Evolutionary conservation across 345 rosid species (phyloP).

Genomic region (Lepidium aucheri): DNA sequence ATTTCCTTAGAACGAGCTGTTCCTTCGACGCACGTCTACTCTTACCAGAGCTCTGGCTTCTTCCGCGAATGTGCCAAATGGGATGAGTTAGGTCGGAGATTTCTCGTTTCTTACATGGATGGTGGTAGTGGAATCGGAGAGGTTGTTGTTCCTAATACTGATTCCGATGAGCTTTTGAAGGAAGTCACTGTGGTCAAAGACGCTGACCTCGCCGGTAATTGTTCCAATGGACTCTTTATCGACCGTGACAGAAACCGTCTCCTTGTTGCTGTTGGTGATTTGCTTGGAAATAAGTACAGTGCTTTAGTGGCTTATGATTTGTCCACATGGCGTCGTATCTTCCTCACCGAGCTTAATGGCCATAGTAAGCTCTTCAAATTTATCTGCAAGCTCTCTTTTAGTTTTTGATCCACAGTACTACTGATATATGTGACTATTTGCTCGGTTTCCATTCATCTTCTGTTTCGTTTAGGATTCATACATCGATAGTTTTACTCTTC

Average conservation of each 20-base stretch:
- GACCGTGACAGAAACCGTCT: constrained; percentile 68
- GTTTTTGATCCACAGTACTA: too few species aligned
- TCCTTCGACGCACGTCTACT: constrained; percentile 57
- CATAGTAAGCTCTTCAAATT: constrained; percentile 36
- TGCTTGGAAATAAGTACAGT: constrained; percentile 46
- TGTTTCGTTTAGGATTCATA: too few species aligned
- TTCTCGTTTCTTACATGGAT: constrained; percentile 72
- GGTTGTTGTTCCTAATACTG: constrained; percentile 49
- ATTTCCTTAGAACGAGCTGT: constrained; percentile 46
- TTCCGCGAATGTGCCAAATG: constrained; percentile 90
- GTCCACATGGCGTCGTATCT: constrained; percentile 73
- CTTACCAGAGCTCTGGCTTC: constrained; percentile 62
- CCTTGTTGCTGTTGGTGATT: constrained; percentile 58
- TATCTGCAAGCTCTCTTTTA: background rate
- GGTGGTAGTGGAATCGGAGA: constrained; percentile 59
- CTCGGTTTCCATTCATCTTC: too few species aligned
- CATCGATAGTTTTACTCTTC: too few species aligned
- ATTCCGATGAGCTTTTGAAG: constrained; percentile 28
- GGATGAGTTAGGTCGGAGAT: constrained; percentile 60
- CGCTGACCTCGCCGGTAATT: constrained; percentile 56
- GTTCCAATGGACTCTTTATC: constrained; percentile 55
- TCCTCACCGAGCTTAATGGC: constrained; percentile 53
- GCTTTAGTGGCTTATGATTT: constrained; percentile 81
- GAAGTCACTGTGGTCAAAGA: constrained; percentile 62
- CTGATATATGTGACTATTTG: too few species aligned